A percentile compares a stretch with the other conserved stretches of the same genome.
Conservation (phyloP, 176 grass and related monocot species). For the Olyra latifolia region DNA sequence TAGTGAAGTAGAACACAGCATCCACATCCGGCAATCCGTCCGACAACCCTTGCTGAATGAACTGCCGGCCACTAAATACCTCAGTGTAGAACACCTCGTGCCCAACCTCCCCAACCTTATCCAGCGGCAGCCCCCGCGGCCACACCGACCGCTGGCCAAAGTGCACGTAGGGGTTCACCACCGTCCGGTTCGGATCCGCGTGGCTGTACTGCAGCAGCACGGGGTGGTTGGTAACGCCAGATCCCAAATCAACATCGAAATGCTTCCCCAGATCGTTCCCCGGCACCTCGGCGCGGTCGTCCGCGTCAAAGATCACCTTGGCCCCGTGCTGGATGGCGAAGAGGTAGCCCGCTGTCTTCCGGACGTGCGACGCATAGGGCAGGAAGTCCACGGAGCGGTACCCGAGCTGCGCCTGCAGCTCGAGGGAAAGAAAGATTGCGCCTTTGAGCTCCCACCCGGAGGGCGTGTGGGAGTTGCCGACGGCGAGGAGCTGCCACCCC, state of each 20-base stretch:
- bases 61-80: constrained; percentile 83
- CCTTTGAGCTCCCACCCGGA: constrained; percentile 86
- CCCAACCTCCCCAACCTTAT: constrained; percentile 80
- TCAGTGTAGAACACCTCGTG: constrained; percentile 96
- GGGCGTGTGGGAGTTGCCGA: constrained; percentile 86
- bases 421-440: constrained; percentile 92
- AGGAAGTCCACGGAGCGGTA: constrained; percentile 94
- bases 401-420: constrained; percentile 83
- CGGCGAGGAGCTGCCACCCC: constrained; percentile 91
- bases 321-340: constrained; percentile 96
- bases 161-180: constrained; percentile 95
- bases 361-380: constrained; percentile 83
- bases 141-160: constrained; percentile 96
- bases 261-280: constrained; percentile 74
- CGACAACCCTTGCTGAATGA: constrained; percentile 96
- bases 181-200: constrained; percentile 80
- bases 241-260: constrained; percentile 83
- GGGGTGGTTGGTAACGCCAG: constrained; percentile 62
- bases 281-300: constrained; percentile 84
- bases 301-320: constrained; percentile 89
- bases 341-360: constrained; percentile 89
- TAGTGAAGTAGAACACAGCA: constrained; percentile 93
- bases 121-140: constrained; percentile 87
- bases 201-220: constrained; percentile 93
- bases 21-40: constrained; percentile 91